Evolutionary conservation across 257 asterid genomes (phyloP), one percentile per base, ranked within the genome.

Genomic region (Ocimum tenuiflorum): DNA sequence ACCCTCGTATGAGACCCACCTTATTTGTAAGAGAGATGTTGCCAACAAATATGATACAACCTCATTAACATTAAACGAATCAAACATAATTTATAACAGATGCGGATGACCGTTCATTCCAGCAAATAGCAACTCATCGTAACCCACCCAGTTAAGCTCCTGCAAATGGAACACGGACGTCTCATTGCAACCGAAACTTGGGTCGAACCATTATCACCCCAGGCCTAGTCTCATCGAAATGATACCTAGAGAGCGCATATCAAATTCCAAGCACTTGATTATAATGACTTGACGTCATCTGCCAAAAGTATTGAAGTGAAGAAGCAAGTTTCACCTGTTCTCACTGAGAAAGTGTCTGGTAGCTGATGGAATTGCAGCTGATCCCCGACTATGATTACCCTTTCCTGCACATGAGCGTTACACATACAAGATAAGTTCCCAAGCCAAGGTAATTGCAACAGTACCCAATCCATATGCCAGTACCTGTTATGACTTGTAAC

Each of bases 401-500:
- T 79, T 88, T 57, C 97, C 96, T 91, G 92, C n/a, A n/a, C n/a
- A n/a, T 60, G 22, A 48, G 8, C 59, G 48, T 62, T 36, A 54
- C 46, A 55, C 9, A 74, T 12, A 47, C 19, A 47, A 19, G 23
- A 57, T 22, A 55, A 67, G 7, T 24, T 8, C 41, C 31, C 31
- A 27, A 1, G 31, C 31, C 31, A 27, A 36, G 13, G 29, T 17
- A 18, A n/a, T n/a, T n/a, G n/a, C n/a, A n/a, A n/a, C n/a, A n/a
- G n/a, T n/a, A n/a, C n/a, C n/a, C n/a, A n/a, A n/a, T n/a, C n/a
- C n/a, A n/a, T 15, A 64, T n/a, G 75, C 1, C 66, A 36, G 15
- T 86, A 92, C 99, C 99, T 86, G 97, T 92, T 74, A 92, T 87
- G 69, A 86, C 99, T 65, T 89, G 87, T 70, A 92, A 76, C 41